These are phyloP conservation scores for Rosa persica DNA, from an alignment of 306 rosid species.

Conservation along the genomic window DNA sequence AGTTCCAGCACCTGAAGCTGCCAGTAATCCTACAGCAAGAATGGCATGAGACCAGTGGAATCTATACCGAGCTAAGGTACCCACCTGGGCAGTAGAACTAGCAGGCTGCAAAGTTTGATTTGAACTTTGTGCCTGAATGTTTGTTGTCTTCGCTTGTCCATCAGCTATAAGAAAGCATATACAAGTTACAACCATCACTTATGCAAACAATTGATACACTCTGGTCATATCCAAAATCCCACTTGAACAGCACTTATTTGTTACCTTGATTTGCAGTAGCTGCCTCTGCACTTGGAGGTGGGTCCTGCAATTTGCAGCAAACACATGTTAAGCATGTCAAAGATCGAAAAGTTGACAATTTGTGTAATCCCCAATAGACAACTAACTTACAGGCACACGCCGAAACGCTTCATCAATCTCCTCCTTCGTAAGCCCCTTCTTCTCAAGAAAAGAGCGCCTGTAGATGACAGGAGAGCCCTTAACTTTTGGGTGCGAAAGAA, in stretches of 20 bases:
- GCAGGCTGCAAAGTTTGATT: slow-evolving; percentile 55
- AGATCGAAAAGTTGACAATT: slow-evolving; percentile 5
- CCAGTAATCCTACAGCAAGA: slow-evolving; percentile 67
- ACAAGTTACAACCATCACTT: slow-evolving; percentile 20
- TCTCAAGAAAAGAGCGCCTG: slow-evolving; percentile 87
- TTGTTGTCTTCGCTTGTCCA: slow-evolving; percentile 50
- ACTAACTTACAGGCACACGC: slow-evolving; percentile 76
- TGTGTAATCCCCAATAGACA: background rate
- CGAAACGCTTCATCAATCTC: slow-evolving; percentile 98
- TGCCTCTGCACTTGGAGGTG: slow-evolving; percentile 63
- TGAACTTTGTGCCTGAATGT: slow-evolving; percentile 50
- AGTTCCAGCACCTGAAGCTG: slow-evolving; percentile 85
- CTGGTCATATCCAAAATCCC: slow-evolving; percentile 10
- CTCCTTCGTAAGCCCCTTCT: slow-evolving; percentile 92
- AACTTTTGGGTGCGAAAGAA: slow-evolving; percentile 89
- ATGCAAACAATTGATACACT: slow-evolving; percentile 22
- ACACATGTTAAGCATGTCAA: slow-evolving; percentile 12
- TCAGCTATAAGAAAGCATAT: slow-evolving; percentile 41
- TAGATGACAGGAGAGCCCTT: slow-evolving; percentile 85
- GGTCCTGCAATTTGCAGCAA: slow-evolving; percentile 55
- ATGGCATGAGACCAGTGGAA: slow-evolving; percentile 90
- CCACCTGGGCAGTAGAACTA: slow-evolving; percentile 43
- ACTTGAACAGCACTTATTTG: background rate
- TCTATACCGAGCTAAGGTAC: slow-evolving; percentile 42
- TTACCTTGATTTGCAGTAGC: slow-evolving; percentile 69